Percentiles rank a stretch among this genome's conserved stretches.
Evolutionary conservation across 805 yeast genomes (phyloP).

Genomic region (Ogataea methylovora): DNA sequence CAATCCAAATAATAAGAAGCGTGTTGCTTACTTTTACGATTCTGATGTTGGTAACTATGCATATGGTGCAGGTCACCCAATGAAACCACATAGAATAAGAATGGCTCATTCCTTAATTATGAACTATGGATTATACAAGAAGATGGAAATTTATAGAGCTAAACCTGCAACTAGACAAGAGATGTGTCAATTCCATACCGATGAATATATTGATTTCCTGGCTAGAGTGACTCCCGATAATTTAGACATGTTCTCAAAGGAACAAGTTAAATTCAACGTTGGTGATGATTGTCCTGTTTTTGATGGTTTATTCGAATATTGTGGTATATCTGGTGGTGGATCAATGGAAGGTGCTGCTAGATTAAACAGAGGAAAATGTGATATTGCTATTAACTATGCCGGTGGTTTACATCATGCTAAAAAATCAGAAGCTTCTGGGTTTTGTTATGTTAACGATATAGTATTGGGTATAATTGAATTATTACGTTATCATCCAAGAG

Average conservation of each 20-base stretch:
- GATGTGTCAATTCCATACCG: conserved; percentile 97
- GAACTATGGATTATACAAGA: conserved; percentile 93
- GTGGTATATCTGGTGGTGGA: conserved; percentile 81
- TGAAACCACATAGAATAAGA: conserved; percentile 98
- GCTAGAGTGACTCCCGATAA: conserved; percentile 90
- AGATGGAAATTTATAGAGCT: conserved; percentile 96
- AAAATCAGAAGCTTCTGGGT: conserved; percentile 83
- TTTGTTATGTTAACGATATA: conserved; percentile 86
- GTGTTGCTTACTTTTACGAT: conserved; percentile 77
- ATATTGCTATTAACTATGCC: conserved; percentile 87
- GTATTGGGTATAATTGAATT: conserved; percentile 77
- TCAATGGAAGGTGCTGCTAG: conserved; percentile 87
- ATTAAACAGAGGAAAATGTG: conserved; percentile 74
- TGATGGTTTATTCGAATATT: conserved; percentile 70
- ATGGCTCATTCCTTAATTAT: conserved; percentile 96
- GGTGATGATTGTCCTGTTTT: conserved; percentile 92
- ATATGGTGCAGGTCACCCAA: conserved; percentile 97
- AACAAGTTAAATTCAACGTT: conserved; percentile 86
- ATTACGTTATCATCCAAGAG: conserved; percentile 77
- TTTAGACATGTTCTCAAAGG: conserved; percentile 77
- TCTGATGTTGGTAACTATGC: conserved; percentile 97
- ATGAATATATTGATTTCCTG: conserved; percentile 90
- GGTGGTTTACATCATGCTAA: conserved; percentile 95
- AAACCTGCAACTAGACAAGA: conserved; percentile 97
- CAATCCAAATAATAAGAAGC: conserved; percentile 44